Base-by-base conservation (phyloP, 2,329 filamentous ascomycete species). In the Plenodomus tracheiphilus region DNA sequence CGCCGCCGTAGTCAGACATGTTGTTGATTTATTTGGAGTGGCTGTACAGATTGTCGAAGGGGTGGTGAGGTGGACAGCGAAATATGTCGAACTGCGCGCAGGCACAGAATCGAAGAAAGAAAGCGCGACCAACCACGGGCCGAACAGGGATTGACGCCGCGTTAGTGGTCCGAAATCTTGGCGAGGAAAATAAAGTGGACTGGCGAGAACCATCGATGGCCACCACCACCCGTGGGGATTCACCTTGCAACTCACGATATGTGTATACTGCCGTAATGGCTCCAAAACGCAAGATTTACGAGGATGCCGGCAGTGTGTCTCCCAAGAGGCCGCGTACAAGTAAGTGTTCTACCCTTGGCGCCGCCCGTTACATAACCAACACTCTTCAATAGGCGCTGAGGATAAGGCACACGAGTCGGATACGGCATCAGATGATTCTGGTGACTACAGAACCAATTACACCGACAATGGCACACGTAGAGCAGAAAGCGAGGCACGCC, bases 1-100 rank as follows among this genome's bases (percentile, higher is more conserved):
- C 73, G 56, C 72, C 75, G 55, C 74, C 76, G 62, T 75, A 76
- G 66, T 78, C 76, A 54, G 73, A 76, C 76, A 78, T 78, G 30
- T 19, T 64, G 39, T 52, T 47, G 46, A 22, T 7, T 32, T 40
- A 35, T n/a, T n/a, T 16, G 16, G 28, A 16, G 49, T 45, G 45
- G 32, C 38, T 35, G 42, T 43, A 39, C 4, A 40, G 41, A 37
- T 43, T 40, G 32, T 32, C 44, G 37, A 35, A 39, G 34, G 9
- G 28, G 28, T 15, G 6, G 28, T 32, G 28, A 13, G 16, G 35
- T 37, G 35, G 8, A 37, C 9, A 37, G 16, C 49, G 45, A 37
- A 42, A 42, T 39, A 51, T 41, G 28, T 49, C 52, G 32, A 18
- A 46, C 51, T 20, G 52, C 46, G 49, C 42, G 32, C 36, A 39